Percentiles rank a stretch among this genome's conserved stretches.
Evolutionary conservation across 345 rosid genomes (phyloP).

Genomic region (Physaria fendleri): DNA sequence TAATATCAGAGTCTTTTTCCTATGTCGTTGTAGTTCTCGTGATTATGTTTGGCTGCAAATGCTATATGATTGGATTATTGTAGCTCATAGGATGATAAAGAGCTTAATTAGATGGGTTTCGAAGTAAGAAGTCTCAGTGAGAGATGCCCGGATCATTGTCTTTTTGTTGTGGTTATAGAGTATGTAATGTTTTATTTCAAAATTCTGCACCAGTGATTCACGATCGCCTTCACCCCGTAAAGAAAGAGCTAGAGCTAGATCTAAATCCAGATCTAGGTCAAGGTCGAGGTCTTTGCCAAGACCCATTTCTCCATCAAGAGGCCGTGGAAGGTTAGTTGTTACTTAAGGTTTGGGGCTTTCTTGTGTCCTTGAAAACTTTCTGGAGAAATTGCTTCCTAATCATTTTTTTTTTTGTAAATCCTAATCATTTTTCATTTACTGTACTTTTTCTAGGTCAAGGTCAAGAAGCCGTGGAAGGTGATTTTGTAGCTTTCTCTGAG

Average conservation of each 20-base stretch:
- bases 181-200: neutral
- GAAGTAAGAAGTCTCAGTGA: too few relatives aligned
- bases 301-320: slow-evolving; percentile 50
- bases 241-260: slow-evolving; percentile 7
- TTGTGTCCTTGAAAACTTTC: neutral
- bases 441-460: too few relatives aligned
- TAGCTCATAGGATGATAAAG: too few relatives aligned
- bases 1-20: neutral
- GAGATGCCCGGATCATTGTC: too few relatives aligned
- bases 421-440: too few relatives aligned
- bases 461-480: too few relatives aligned
- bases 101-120: too few relatives aligned
- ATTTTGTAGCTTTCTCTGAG: neutral
- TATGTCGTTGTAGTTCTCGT: neutral
- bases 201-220: slow-evolving; percentile 32
- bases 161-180: neutral
- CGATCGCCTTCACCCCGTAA: slow-evolving; percentile 56
- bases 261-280: slow-evolving; percentile 33
- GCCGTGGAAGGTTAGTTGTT: slow-evolving; percentile 66
- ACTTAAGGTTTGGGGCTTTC: neutral
- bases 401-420: too few relatives aligned
- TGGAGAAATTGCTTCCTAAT: too few relatives aligned
- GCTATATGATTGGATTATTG: neutral
- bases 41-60: neutral
- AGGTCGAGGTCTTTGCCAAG: slow-evolving; percentile 49